Evolutionary conservation across 192 early-diverging fungal genomes (phyloP), one percentile per base, ranked within the genome.

Genomic region (Gigaspora rosea): DNA sequence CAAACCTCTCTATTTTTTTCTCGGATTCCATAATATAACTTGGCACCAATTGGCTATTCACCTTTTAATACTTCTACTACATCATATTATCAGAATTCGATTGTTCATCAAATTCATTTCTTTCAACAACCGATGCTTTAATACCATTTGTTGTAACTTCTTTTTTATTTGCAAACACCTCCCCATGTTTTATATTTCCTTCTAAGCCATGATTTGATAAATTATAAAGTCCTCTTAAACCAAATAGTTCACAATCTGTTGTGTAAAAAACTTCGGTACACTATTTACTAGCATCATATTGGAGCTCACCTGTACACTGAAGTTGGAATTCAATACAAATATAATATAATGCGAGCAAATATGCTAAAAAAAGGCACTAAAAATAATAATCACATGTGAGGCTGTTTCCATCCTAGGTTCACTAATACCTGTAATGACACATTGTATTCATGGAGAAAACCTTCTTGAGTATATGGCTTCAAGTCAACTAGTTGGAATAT

Each of bases 1-100:
- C 18, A 27, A 27, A 95, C 94, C 78, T 79, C 97, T 63, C 95
- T 96, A 80, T 94, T 96, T 65, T 89, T 88, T 56, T 97, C 95
- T 46, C 93, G 89, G 12, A 88, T 84, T 5, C 90, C 91, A 76
- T 87, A 93, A 71, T 93, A 95, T 18, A 92, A 49, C 80, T 93
- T 92, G 68, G 88, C 88, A 32, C 93, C 93, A 35, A 86, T 78
- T 9, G 88, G 86, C 88, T 86, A 89, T 72, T 86, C 86, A 3
- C 88, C 88, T 73, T 83, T 62, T 51, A 59, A 68, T 50, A 76
- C 79, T 54, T 79, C 77, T 2, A 73, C 49, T 15, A 58, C 9
- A 20, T 80, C 81, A 27, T 81, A 73, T 15, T 70, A 18, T 79
- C 52, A 47, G 77, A 76, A 5, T 76, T 81, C 8, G 70, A 22